Evolutionary conservation across 495 filamentous ascomycete species (phyloP).

Genomic region (Aspergillus hancockii): DNA sequence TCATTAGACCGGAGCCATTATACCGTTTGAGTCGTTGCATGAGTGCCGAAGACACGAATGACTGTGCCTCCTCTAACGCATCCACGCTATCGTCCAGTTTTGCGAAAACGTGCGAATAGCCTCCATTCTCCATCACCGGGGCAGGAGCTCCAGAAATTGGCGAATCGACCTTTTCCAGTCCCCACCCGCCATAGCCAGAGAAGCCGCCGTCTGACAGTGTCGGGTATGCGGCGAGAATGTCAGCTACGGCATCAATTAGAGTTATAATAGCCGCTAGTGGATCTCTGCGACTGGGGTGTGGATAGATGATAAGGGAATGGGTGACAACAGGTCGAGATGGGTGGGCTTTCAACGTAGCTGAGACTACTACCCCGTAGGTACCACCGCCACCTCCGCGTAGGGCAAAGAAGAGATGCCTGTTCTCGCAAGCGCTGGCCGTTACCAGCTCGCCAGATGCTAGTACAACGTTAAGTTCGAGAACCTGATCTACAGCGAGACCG

Average conservation of each 20-base stretch:
- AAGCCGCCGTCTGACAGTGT: slow-evolving; percentile 10
- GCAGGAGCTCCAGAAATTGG: slow-evolving; percentile 17
- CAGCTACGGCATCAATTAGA: not conserved
- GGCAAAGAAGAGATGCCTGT: slow-evolving; percentile 59
- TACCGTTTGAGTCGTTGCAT: slow-evolving; percentile 17
- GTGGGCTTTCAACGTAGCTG: slow-evolving; percentile 40
- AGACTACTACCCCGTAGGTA: slow-evolving; percentile 49
- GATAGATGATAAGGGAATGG: not conserved
- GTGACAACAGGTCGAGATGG: slow-evolving; percentile 10
- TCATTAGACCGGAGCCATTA: slow-evolving; percentile 24
- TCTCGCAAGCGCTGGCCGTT: slow-evolving; percentile 44
- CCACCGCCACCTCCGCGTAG: slow-evolving; percentile 57
- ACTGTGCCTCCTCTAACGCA: not conserved
- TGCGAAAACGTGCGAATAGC: not conserved
- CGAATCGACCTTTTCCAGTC: slow-evolving; percentile 14
- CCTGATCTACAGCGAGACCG: slow-evolving; percentile 35
- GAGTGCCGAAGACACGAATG: not conserved
- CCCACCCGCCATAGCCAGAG: slow-evolving; percentile 33
- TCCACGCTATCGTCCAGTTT: not conserved
- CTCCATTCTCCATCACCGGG: slow-evolving; percentile 20
- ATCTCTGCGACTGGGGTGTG: not conserved
- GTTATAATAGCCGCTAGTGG: not conserved
- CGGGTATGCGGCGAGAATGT: slow-evolving; percentile 5
- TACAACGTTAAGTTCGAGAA: slow-evolving; percentile 40
- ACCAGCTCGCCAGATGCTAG: slow-evolving; percentile 48